A percentile compares a stretch with the other conserved stretches of the same genome.
phyloP scores from a whole-genome alignment of 306 rosid genomes.

The Dryas octopetala region DNA sequence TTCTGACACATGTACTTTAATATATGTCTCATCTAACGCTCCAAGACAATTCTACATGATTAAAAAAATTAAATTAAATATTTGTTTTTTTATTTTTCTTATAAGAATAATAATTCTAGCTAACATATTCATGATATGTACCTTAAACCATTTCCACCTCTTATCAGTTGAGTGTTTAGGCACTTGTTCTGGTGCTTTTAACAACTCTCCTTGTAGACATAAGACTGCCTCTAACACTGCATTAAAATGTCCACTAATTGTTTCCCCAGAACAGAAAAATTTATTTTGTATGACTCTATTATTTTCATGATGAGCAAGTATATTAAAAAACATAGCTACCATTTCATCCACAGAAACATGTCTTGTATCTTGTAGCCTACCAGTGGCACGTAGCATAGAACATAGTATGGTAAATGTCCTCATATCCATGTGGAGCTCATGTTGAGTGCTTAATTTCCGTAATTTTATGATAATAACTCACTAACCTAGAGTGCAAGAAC shows the following conservation, averaged over 20 bases:
- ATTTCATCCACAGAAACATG: neutral
- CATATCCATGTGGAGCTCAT: constrained; percentile 7
- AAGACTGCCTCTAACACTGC: neutral
- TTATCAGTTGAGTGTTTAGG: neutral
- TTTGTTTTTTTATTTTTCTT: neutral
- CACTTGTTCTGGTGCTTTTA: neutral
- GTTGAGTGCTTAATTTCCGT: no score
- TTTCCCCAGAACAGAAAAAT: neutral
- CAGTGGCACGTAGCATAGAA: neutral
- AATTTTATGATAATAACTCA: no score
- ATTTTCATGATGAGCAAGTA: constrained; percentile 14
- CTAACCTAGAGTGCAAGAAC: no score
- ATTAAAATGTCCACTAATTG: constrained; percentile 9
- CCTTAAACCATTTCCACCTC: constrained; percentile 28
- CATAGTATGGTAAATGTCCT: neutral
- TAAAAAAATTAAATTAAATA: neutral
- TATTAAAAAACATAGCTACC: neutral
- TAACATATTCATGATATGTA: neutral
- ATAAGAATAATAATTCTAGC: neutral
- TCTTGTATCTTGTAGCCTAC: neutral
- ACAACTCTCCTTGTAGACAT: neutral
- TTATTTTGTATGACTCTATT: constrained; percentile 17
- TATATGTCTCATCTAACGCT: constrained; percentile 8
- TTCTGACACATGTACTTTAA: neutral
- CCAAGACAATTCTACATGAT: constrained; percentile 6